phyloP scores from a whole-genome alignment of 2,329 filamentous ascomycete genomes.

The Phialemonium atrogriseum region DNA sequence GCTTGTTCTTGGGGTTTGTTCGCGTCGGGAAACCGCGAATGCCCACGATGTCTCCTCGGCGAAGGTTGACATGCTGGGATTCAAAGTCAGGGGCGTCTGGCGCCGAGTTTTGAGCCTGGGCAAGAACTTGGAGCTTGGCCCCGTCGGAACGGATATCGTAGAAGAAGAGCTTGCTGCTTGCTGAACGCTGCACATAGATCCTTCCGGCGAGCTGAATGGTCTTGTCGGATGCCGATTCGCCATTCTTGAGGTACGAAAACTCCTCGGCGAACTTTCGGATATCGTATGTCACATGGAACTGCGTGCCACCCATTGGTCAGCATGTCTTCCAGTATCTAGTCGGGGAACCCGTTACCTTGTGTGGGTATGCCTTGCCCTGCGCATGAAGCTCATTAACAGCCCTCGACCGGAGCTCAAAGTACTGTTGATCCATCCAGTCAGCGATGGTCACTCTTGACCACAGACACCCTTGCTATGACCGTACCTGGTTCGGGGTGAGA shows the following conservation, averaged over 20 bases:
- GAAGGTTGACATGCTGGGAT: constrained; percentile 80
- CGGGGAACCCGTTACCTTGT: no score
- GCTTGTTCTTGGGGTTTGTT: constrained; percentile 85
- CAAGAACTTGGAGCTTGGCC: constrained; percentile 82
- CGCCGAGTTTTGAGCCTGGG: constrained; percentile 71
- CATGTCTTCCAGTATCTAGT: no score
- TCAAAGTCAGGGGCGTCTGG: constrained; percentile 63
- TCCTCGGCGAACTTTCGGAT: constrained; percentile 71
- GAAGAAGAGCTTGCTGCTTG: constrained; percentile 81
- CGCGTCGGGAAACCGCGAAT: constrained; percentile 76
- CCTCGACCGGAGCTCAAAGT: constrained; percentile 92
- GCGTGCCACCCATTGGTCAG: no score
- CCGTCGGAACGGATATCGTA: constrained; percentile 75
- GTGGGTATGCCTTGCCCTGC: constrained; percentile 67
- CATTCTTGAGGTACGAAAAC: constrained; percentile 76
- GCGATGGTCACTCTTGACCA: no score
- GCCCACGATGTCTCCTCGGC: constrained; percentile 88
- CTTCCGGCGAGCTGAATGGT: constrained; percentile 72
- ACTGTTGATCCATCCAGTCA: no score
- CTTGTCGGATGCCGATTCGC: constrained; percentile 70
- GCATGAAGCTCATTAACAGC: constrained; percentile 68
- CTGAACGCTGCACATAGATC: constrained; percentile 79
- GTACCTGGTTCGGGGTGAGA: constrained; percentile 47
- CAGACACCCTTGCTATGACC: no score
- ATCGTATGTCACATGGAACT: constrained; percentile 80